phyloP scores from a whole-genome alignment of 768 basidiomycete species.

The Naematelia aurantialba region DNA sequence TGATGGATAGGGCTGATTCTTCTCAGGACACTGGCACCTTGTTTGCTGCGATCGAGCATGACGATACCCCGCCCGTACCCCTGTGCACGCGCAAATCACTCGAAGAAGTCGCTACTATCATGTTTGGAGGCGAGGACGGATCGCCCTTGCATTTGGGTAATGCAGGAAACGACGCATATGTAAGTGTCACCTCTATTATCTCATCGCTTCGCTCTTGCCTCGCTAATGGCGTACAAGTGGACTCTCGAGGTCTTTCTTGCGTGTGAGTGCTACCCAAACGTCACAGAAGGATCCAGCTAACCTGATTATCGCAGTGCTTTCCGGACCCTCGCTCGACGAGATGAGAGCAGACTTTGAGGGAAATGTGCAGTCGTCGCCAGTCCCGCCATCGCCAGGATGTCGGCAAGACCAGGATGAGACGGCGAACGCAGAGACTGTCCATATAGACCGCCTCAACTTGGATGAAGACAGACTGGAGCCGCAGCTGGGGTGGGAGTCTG shows the following conservation, averaged over 20 bases:
- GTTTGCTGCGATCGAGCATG: conserved; percentile 33
- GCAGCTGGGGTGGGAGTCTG: too few relatives aligned
- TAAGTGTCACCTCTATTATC: conserved; percentile 16
- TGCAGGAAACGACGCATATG: conserved; percentile 43
- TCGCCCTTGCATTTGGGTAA: conserved; percentile 31
- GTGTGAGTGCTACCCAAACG: too few relatives aligned
- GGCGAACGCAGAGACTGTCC: too few relatives aligned
- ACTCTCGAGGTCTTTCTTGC: conserved; percentile 35
- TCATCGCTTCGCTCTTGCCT: not conserved
- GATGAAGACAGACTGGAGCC: too few relatives aligned
- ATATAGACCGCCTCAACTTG: too few relatives aligned
- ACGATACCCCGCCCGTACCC: not conserved
- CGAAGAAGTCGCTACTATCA: conserved; percentile 19
- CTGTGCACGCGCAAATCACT: conserved; percentile 14
- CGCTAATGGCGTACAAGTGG: conserved; percentile 22
- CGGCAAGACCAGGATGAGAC: too few relatives aligned
- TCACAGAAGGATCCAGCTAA: too few relatives aligned
- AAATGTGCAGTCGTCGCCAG: not conserved
- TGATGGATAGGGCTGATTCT: too few relatives aligned
- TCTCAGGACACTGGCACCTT: conserved; percentile 39
- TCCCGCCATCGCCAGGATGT: too few relatives aligned
- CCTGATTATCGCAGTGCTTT: conserved; percentile 23
- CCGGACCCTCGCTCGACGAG: conserved; percentile 23
- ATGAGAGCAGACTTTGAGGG: conserved; percentile 22
- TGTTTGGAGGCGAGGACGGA: conserved; percentile 23